These are phyloP conservation scores for Lecanoromycetidae sp. DNA, from an alignment of 2,329 filamentous ascomycete species.

Conservation along the genomic window DNA sequence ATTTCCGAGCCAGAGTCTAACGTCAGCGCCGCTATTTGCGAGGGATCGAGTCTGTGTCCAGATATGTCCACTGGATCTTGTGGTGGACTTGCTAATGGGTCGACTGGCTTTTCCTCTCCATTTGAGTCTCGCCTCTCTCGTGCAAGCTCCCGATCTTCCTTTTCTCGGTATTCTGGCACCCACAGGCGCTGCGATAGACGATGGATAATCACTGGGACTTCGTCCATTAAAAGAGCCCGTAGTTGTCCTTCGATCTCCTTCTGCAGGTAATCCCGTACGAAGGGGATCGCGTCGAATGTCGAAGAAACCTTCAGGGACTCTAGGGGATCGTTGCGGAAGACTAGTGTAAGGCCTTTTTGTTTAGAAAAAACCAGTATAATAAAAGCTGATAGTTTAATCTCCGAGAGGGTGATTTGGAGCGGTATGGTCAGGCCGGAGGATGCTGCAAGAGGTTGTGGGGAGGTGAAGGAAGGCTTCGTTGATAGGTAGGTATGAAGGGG, in stretches of 20 bases:
- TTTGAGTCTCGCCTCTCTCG: conserved; percentile 39
- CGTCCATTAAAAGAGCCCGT: conserved; percentile 92
- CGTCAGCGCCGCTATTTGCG: conserved; percentile 62
- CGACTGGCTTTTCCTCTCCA: conserved; percentile 51
- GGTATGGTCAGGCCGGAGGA: conserved; percentile 89
- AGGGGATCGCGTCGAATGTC: conserved; percentile 97
- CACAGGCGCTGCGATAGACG: conserved; percentile 76
- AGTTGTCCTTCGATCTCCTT: conserved; percentile 90
- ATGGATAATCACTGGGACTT: conserved; percentile 92
- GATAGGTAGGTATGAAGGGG: conserved; percentile 91
- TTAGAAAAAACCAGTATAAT: conserved; percentile 96
- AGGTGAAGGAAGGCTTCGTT: conserved; percentile 84
- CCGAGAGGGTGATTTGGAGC: conserved; percentile 89
- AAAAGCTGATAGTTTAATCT: conserved; percentile 91
- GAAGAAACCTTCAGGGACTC: conserved; percentile 97
- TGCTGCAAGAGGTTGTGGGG: conserved; percentile 80
- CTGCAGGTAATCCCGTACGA: conserved; percentile 93
- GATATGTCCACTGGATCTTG: conserved; percentile 70
- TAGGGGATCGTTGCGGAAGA: conserved; percentile 95
- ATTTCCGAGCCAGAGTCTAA: conserved; percentile 69
- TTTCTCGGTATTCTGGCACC: conserved; percentile 71
- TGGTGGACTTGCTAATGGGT: conserved; percentile 71
- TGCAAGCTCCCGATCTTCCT: conserved; percentile 46
- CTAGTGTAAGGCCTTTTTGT: conserved; percentile 89
- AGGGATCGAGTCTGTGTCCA: conserved; percentile 63